Conservation (phyloP, 148 eudicot species). For the Rhododendron molle region DNA sequence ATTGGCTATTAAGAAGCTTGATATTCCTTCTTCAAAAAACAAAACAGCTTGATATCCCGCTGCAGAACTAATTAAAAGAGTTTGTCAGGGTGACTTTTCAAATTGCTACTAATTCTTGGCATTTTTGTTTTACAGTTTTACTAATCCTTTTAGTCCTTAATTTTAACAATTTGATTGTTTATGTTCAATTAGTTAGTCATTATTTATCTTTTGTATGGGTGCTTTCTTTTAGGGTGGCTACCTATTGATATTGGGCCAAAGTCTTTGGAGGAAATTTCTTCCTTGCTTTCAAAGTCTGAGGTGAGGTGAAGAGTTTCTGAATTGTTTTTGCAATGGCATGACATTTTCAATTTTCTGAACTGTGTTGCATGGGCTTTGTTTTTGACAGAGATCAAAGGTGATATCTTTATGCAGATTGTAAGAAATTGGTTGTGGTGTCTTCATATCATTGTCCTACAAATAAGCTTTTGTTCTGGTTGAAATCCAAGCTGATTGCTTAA, state of each 20-base stretch:
- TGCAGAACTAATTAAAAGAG: slow-evolving; percentile 1
- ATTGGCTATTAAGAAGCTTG: not conserved
- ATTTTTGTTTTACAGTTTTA: not conserved
- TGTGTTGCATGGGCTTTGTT: not conserved
- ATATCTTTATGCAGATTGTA: not conserved
- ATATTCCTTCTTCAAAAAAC: too few species aligned
- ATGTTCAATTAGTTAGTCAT: not conserved
- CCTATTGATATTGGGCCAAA: slow-evolving; percentile 86
- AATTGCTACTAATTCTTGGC: not conserved
- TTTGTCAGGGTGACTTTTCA: slow-evolving; percentile 4
- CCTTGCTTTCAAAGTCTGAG: slow-evolving; percentile 62
- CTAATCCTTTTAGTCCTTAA: not conserved
- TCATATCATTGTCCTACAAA: not conserved
- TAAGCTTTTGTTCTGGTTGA: not conserved
- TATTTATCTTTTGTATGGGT: slow-evolving; percentile 7
- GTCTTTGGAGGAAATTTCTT: slow-evolving; percentile 48
- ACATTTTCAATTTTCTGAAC: not conserved
- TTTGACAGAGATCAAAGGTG: slow-evolving; percentile 1
- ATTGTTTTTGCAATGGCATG: not conserved
- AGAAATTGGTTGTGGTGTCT: not conserved
- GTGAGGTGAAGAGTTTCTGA: slow-evolving; percentile 38
- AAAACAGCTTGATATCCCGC: not conserved
- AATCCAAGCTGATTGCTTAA: not conserved
- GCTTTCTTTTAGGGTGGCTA: slow-evolving; percentile 54
- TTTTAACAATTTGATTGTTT: not conserved